Conservation (phyloP, 148 eudicot genomes). For the Rhododendron simsii region DNA sequence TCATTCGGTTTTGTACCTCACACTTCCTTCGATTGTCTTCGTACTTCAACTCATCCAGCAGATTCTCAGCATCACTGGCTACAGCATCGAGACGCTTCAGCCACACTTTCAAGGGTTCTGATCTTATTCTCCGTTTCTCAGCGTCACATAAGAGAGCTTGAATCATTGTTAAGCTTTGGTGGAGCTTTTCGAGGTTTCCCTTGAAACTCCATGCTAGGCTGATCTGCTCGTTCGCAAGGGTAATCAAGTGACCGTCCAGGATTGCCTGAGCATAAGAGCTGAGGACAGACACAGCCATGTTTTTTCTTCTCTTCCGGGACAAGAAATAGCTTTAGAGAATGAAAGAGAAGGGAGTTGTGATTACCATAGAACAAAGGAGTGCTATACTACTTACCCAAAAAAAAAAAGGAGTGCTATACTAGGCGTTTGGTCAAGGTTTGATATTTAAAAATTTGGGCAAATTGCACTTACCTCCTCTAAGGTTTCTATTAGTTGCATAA, state of each 20-base stretch:
- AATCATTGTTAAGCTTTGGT: not conserved
- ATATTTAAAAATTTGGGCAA: too few species aligned
- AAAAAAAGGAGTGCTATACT: too few species aligned
- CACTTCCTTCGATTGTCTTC: not conserved
- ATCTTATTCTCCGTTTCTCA: not conserved
- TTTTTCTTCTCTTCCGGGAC: not conserved
- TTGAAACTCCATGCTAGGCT: too few species aligned
- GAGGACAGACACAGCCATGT: too few species aligned
- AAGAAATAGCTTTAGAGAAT: not conserved
- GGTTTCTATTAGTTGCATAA: too few species aligned
- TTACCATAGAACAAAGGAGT: not conserved
- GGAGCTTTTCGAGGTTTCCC: not conserved
- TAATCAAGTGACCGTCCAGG: too few species aligned
- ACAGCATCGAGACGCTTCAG: not conserved
- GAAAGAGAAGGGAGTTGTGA: not conserved
- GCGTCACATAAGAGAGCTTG: not conserved
- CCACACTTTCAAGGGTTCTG: not conserved
- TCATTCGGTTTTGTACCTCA: not conserved
- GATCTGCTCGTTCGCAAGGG: too few species aligned
- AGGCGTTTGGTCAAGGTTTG: too few species aligned
- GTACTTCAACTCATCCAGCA: constrained; percentile 7
- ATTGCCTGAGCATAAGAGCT: too few species aligned
- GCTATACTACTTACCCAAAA: not conserved
- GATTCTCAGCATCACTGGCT: not conserved
- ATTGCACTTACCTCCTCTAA: too few species aligned